phyloP scores from a whole-genome alignment of 805 yeast species.

The Wickerhamomyces sydowiorum region DNA sequence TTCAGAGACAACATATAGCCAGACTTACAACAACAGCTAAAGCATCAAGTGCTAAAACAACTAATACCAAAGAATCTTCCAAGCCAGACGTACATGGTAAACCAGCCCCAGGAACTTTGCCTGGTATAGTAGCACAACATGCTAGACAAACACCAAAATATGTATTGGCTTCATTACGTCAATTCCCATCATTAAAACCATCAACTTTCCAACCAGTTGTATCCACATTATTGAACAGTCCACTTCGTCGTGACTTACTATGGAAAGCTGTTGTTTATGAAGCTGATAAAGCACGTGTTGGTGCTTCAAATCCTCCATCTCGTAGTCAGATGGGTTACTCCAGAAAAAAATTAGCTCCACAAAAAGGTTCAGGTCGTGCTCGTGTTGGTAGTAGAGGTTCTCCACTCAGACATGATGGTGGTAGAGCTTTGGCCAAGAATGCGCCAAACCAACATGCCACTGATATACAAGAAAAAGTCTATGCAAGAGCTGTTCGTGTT shows the following conservation, averaged over 20 bases:
- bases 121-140: slow-evolving; percentile 8
- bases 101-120: slow-evolving; percentile 5
- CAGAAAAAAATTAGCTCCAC: slow-evolving; percentile 75
- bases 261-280: slow-evolving; percentile 95
- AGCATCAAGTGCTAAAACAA: too few relatives aligned
- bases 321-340: slow-evolving; percentile 84
- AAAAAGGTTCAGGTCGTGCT: slow-evolving; percentile 93
- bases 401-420: slow-evolving; percentile 87
- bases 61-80: too few relatives aligned
- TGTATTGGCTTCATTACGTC: slow-evolving; percentile 70
- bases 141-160: slow-evolving; percentile 53
- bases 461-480: slow-evolving; percentile 65
- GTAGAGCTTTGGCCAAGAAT: slow-evolving; percentile 79
- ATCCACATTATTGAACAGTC: slow-evolving; percentile 58
- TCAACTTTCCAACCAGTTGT: slow-evolving; percentile 71
- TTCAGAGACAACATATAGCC: neutral
- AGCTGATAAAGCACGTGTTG: slow-evolving; percentile 84
- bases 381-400: slow-evolving; percentile 95
- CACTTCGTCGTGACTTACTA: slow-evolving; percentile 82
- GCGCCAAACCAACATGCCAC: slow-evolving; percentile 91
- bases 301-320: slow-evolving; percentile 81
- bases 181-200: slow-evolving; percentile 92
- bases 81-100: slow-evolving; percentile 9
- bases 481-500: slow-evolving; percentile 68
- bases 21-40: neutral